phyloP scores from a whole-genome alignment of 805 yeast genomes.

The Starmerella asiatica region DNA sequence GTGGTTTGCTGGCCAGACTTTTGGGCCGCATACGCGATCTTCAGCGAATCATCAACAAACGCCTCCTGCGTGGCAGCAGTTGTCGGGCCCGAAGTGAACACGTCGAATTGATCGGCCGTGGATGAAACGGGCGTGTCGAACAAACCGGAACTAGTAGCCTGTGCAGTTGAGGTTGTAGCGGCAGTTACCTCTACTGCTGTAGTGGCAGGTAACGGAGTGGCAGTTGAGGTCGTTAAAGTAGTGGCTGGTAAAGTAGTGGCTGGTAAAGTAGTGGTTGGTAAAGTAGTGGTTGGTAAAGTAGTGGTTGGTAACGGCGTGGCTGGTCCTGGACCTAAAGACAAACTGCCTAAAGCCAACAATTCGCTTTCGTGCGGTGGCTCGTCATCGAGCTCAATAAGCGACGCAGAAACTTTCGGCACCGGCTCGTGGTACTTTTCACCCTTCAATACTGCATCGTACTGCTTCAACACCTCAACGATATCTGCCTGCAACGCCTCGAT shows the following conservation, averaged over 20 bases:
- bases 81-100: not conserved
- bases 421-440: too few species aligned
- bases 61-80: slow-evolving; percentile 2
- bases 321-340: slow-evolving; percentile 36
- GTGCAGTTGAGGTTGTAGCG: not conserved
- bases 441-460: slow-evolving; percentile 48
- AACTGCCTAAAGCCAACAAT: slow-evolving; percentile 44
- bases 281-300: slow-evolving; percentile 1
- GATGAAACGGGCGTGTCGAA: slow-evolving; percentile 15
- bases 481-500: slow-evolving; percentile 60
- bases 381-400: slow-evolving; percentile 66
- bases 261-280: not conserved
- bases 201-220: not conserved
- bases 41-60: slow-evolving; percentile 30
- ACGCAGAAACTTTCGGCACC: slow-evolving; percentile 34
- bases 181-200: not conserved
- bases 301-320: slow-evolving; percentile 8
- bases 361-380: slow-evolving; percentile 29
- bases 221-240: too few species aligned
- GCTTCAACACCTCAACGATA: slow-evolving; percentile 53
- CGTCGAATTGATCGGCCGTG: slow-evolving; percentile 1
- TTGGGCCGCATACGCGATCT: slow-evolving; percentile 35
- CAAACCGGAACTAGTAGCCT: not conserved
- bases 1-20: slow-evolving; percentile 29
- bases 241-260: not conserved